phyloP scores from a whole-genome alignment of 202 grass and related monocot genomes.

The Schoenoplectus triqueter region DNA sequence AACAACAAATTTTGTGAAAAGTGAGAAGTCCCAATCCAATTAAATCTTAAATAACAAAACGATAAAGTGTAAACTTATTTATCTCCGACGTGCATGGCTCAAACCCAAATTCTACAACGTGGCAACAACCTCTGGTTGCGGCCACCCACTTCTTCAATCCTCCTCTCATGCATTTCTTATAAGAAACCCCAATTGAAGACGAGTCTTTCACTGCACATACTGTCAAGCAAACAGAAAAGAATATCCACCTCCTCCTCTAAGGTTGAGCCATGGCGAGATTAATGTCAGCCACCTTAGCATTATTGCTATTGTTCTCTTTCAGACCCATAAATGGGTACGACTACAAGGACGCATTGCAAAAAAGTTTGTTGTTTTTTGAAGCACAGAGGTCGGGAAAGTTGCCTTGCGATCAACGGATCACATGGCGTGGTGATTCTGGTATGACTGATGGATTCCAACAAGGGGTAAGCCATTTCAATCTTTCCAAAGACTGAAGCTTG shows the following conservation, averaged over 20 bases:
- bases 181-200: conserved; percentile 40
- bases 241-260: not conserved
- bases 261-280: conserved; percentile 62
- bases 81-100: conserved; percentile 62
- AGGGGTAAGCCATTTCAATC: conserved; percentile 41
- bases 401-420: conserved; percentile 62
- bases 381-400: conserved; percentile 90
- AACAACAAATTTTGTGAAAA: not conserved
- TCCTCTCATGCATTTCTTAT: conserved; percentile 33
- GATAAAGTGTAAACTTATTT: not conserved
- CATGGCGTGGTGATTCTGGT: conserved; percentile 86
- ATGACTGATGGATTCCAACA: conserved; percentile 69
- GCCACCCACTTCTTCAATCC: conserved; percentile 31
- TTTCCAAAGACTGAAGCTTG: no score
- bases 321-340: conserved; percentile 30
- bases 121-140: conserved; percentile 53
- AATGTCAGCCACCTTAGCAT: conserved; percentile 44
- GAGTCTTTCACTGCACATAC: conserved; percentile 22
- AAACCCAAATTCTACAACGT: conserved; percentile 53
- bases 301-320: conserved; percentile 43
- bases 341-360: conserved; percentile 74
- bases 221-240: not conserved
- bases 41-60: not conserved
- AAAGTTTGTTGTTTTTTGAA: conserved; percentile 83
- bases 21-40: not conserved